These are phyloP conservation scores for Puccinia hordei DNA, from an alignment of 1,284 basidiomycete species.

Conservation along the genomic window DNA sequence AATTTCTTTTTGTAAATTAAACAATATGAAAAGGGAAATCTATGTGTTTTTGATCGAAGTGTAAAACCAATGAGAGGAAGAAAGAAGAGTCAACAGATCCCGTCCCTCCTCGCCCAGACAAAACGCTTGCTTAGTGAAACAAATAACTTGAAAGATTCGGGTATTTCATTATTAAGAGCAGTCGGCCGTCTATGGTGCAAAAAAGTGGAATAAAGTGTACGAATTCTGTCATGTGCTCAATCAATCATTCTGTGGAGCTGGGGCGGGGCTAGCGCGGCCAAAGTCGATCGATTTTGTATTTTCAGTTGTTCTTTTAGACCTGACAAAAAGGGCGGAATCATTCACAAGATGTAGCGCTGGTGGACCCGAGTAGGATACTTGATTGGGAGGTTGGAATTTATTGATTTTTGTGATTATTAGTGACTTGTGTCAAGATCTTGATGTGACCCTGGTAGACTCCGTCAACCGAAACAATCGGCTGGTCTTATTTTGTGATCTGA, in stretches of 20 bases:
- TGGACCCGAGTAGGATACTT: neutral
- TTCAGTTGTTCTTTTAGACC: neutral
- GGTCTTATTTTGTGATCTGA: neutral
- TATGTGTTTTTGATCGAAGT: neutral
- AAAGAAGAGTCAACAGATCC: conserved; percentile 21
- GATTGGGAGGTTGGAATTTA: neutral
- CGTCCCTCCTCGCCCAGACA: conserved; percentile 20
- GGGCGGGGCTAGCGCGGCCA: neutral
- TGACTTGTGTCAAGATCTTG: conserved; percentile 3
- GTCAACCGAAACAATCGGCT: neutral
- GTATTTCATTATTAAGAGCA: conserved; percentile 27
- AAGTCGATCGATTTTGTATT: neutral
- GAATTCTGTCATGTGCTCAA: neutral
- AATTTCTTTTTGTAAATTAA: neutral
- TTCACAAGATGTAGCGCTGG: conserved; percentile 1
- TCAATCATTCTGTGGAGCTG: neutral
- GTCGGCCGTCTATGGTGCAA: conserved; percentile 23
- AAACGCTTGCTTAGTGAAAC: conserved; percentile 19
- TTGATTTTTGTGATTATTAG: conserved; percentile 13
- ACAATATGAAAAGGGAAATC: neutral
- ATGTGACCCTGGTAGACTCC: neutral
- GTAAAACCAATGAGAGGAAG: neutral
- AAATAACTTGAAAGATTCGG: conserved; percentile 13
- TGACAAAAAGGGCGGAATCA: neutral
- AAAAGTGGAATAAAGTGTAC: neutral